Percentiles rank a stretch among this genome's conserved stretches.
phyloP scores from a whole-genome alignment of 495 filamentous ascomycete genomes.

The Cryomyces minteri region DNA sequence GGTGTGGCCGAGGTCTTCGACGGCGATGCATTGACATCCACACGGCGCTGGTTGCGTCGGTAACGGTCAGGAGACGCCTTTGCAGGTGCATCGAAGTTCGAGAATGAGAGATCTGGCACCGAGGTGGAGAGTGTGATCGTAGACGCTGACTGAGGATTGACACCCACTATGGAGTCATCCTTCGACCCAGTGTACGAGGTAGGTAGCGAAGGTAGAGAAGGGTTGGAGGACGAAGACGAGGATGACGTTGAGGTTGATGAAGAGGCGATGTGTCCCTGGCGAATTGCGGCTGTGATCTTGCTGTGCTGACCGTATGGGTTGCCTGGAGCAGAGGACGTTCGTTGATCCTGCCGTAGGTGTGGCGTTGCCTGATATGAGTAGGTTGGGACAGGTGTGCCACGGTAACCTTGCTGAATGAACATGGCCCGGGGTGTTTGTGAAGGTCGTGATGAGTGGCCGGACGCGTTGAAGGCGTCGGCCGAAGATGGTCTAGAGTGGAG shows the following conservation, averaged over 20 bases:
- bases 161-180: slow-evolving; percentile 17
- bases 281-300: slow-evolving; percentile 19
- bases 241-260: slow-evolving; percentile 21
- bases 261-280: slow-evolving; percentile 11
- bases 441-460: slow-evolving; percentile 12
- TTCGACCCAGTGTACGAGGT: slow-evolving; percentile 5
- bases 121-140: slow-evolving; percentile 27
- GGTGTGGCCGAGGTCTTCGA: slow-evolving; percentile 21
- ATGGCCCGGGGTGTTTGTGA: slow-evolving; percentile 15
- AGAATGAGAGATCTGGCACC: slow-evolving; percentile 30
- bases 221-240: slow-evolving; percentile 16
- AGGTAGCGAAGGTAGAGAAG: not conserved
- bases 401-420: slow-evolving; percentile 29
- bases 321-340: slow-evolving; percentile 45
- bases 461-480: slow-evolving; percentile 20
- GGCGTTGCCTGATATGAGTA: slow-evolving; percentile 76
- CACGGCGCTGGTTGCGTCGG: slow-evolving; percentile 34
- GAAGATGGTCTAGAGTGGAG: slow-evolving; percentile 18
- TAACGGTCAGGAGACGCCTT: slow-evolving; percentile 44
- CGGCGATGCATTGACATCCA: slow-evolving; percentile 18
- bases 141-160: slow-evolving; percentile 24
- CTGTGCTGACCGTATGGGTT: slow-evolving; percentile 29
- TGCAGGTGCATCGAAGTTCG: slow-evolving; percentile 6
- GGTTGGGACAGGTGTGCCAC: slow-evolving; percentile 54
- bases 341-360: slow-evolving; percentile 47